These are phyloP conservation scores for Suillus plorans DNA, from an alignment of 768 basidiomycete genomes.

Conservation along the genomic window DNA sequence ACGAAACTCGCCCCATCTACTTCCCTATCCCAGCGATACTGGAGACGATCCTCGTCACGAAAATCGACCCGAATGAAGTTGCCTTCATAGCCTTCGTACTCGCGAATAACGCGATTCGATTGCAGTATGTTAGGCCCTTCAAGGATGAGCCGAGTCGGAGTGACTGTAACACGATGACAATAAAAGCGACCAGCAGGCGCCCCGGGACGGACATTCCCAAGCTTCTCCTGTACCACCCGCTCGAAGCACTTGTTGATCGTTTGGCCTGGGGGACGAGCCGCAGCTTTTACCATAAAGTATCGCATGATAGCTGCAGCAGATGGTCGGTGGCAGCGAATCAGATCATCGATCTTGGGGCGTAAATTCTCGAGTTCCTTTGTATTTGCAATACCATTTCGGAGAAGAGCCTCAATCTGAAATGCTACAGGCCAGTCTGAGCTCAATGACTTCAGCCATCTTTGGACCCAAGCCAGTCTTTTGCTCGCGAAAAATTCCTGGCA, in stretches of 20 bases:
- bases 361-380: constrained; percentile 55
- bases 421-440: constrained; percentile 57
- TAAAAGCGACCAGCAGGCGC: constrained; percentile 46
- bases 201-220: constrained; percentile 16
- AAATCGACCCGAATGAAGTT: constrained; percentile 84
- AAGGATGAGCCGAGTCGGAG: constrained; percentile 69
- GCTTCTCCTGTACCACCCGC: constrained; percentile 26
- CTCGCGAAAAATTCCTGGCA: constrained; percentile 50
- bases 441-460: constrained; percentile 43
- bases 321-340: constrained; percentile 36
- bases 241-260: constrained; percentile 47
- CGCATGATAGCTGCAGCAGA: constrained; percentile 52
- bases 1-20: constrained; percentile 61
- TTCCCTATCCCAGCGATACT: constrained; percentile 68
- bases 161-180: constrained; percentile 77
- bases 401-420: constrained; percentile 73
- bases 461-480: constrained; percentile 46
- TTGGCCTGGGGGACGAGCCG: constrained; percentile 43
- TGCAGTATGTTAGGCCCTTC: constrained; percentile 78
- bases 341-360: constrained; percentile 39
- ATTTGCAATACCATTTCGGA: constrained; percentile 62
- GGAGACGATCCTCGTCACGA: constrained; percentile 77
- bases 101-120: constrained; percentile 79
- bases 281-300: constrained; percentile 50
- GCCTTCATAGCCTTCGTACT: constrained; percentile 57